Base-by-base conservation (phyloP, 2,329 filamentous ascomycete species). In the Dactylellina drechsleri region DNA sequence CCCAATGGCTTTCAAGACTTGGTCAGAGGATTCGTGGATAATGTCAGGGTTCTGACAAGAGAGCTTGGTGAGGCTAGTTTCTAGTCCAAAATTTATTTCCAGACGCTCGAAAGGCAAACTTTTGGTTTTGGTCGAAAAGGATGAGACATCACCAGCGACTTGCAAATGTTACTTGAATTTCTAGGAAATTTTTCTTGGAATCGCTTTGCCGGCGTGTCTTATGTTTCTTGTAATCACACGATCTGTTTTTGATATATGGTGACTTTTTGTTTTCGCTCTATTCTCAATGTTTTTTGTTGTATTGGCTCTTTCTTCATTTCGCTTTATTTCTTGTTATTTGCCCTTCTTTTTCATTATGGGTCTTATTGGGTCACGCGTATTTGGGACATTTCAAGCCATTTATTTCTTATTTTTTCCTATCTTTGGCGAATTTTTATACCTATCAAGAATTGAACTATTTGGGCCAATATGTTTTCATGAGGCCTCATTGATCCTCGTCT, bases 21-120 rank as follows among this genome's bases (percentile, higher is more conserved):
- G 13, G 87, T 95, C 2, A 88, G 90, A 76, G 90, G 90, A 0
- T 87, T 95, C 76, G 82, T 94, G 66, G 90, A 93, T 81, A 94
- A 95, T 78, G 84, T 91, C 41, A 85, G 88, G 16, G 84, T 89
- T 28, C 82, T 92, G 40, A 85, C 86, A 0, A 79, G 81, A 62
- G 78, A 76, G 59, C 72, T 76, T 52, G 71, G 64, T 31, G 72
- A 68, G 23, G n/a, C 41, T 26, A 58, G 52, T 28, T 68, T 20
- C 47, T 70, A 57, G 28, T 36, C 31, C 26, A 28, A 28, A 3
- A 28, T 28, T 28, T 7, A 28, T 28, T 28, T 28, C 26, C 2
- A 36, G 31, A 36, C 31, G 2, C 2, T 36, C 31, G 31, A 36
- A 36, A 36, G 31, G 31, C 31, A 36, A 36, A 7, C 5, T 8